Evolutionary conservation across 116 monocot species (phyloP).

Genomic region (Papilionanthe hybrid): DNA sequence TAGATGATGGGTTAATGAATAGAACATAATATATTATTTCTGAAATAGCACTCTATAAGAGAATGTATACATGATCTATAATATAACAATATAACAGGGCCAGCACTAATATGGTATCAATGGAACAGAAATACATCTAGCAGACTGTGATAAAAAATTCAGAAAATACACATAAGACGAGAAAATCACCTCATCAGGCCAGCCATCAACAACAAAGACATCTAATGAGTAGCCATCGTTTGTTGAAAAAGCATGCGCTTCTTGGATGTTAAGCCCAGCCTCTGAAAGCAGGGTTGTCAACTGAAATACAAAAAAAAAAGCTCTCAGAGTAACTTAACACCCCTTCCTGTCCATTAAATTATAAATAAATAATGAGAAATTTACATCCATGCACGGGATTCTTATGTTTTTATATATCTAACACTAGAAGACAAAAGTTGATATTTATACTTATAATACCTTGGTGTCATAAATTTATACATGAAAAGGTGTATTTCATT

Average conservation of each 20-base stretch:
- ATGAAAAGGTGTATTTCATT: no score
- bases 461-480: no score
- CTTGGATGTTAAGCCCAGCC: conserved; percentile 57
- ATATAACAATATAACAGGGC: neutral
- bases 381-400: no score
- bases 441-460: no score
- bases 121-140: neutral
- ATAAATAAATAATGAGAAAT: neutral
- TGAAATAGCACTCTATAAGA: neutral
- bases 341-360: neutral
- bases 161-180: neutral
- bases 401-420: no score
- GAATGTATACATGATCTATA: neutral
- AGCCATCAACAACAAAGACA: conserved; percentile 69
- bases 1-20: neutral
- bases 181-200: conserved; percentile 47
- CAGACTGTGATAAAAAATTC: neutral
- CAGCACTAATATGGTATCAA: neutral
- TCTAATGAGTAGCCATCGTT: conserved; percentile 64
- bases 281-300: conserved; percentile 58
- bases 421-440: no score
- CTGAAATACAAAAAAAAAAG: conserved; percentile 20
- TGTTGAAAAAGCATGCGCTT: conserved; percentile 72
- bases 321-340: neutral
- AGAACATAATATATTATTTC: neutral